Evolutionary conservation across 2,329 filamentous ascomycete genomes (phyloP).

Genomic region (Clarireedia hainanense): DNA sequence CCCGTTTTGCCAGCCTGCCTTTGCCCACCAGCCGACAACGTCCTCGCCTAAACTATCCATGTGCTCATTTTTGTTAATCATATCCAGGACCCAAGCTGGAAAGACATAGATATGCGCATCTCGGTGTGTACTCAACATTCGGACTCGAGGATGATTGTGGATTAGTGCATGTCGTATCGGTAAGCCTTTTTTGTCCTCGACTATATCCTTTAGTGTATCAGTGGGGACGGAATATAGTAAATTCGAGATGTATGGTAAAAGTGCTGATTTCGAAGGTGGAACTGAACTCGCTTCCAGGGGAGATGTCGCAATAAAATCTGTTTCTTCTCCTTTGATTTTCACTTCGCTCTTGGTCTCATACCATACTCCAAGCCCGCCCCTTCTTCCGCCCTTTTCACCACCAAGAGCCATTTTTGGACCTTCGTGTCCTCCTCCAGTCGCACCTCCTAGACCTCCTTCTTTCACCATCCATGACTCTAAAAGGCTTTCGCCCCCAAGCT

Average conservation of each 20-base stretch:
- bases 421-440: slow-evolving; percentile 42
- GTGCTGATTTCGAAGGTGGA: slow-evolving; percentile 52
- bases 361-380: slow-evolving; percentile 82
- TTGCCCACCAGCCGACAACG: slow-evolving; percentile 91
- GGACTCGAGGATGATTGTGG: slow-evolving; percentile 64
- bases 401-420: slow-evolving; percentile 41
- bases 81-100: slow-evolving; percentile 82
- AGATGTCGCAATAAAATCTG: slow-evolving; percentile 79
- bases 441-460: slow-evolving; percentile 59
- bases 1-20: slow-evolving; percentile 82
- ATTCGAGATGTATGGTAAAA: slow-evolving; percentile 63
- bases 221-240: slow-evolving; percentile 82
- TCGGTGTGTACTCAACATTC: slow-evolving; percentile 75
- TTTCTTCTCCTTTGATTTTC: slow-evolving; percentile 81
- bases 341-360: slow-evolving; percentile 77
- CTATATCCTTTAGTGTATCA: slow-evolving; percentile 78
- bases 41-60: slow-evolving; percentile 89
- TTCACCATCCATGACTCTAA: slow-evolving; percentile 90
- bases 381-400: slow-evolving; percentile 50
- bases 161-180: slow-evolving; percentile 71
- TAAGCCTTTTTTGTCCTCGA: slow-evolving; percentile 65
- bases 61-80: slow-evolving; percentile 69
- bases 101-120: slow-evolving; percentile 95
- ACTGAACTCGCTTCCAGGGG: slow-evolving; percentile 53
- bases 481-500: slow-evolving; percentile 73